These are phyloP conservation scores for Przewalskia tangutica DNA, from an alignment of 257 asterid species.

Conservation along the genomic window DNA sequence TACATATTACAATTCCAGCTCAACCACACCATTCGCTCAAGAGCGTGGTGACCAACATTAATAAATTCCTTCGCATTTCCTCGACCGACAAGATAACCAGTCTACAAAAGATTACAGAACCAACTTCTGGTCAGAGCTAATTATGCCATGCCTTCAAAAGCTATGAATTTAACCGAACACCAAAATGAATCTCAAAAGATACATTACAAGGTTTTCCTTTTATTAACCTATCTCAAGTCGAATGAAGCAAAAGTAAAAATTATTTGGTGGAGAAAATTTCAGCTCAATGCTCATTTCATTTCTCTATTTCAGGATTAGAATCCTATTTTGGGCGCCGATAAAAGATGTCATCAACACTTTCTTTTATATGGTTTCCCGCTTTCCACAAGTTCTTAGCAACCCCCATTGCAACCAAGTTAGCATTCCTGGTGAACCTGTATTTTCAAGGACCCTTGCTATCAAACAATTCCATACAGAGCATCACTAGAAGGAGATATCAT, in stretches of 20 bases:
- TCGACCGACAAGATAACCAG: neutral
- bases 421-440: slow-evolving; percentile 58
- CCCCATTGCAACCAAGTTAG: slow-evolving; percentile 70
- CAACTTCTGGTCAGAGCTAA: neutral
- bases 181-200: neutral
- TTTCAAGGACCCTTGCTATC: neutral
- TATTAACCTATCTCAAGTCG: neutral
- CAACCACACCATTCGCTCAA: neutral
- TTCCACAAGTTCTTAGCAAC: slow-evolving; percentile 60
- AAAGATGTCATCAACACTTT: slow-evolving; percentile 44
- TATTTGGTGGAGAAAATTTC: neutral
- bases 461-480: neutral
- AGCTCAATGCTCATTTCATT: neutral
- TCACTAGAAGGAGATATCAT: neutral
- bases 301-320: neutral
- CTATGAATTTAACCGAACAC: neutral
- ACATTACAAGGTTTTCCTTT: neutral
- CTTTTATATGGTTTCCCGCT: slow-evolving; percentile 68
- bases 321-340: slow-evolving; percentile 59
- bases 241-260: neutral
- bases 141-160: neutral
- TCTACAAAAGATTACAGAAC: neutral
- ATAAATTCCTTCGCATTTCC: neutral
- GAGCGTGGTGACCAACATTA: neutral
- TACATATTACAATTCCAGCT: neutral